phyloP scores from a whole-genome alignment of 192 early-diverging fungal genomes.

The Mortierella hygrophila region DNA sequence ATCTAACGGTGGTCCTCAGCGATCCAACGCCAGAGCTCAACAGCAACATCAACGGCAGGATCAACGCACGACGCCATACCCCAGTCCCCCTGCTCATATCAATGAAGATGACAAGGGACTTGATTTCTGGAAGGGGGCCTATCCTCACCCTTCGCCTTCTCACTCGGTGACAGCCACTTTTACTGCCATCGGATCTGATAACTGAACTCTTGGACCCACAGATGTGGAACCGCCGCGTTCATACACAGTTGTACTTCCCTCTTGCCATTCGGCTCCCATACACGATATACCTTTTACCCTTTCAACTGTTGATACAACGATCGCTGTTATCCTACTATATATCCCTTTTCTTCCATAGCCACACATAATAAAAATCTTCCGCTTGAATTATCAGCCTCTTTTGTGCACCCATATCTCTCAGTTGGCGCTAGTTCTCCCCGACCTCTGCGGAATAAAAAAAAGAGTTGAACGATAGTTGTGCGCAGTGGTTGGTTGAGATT shows the following conservation, averaged over 20 bases:
- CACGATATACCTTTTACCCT: neutral
- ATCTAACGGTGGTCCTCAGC: neutral
- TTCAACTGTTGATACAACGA: neutral
- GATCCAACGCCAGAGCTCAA: neutral
- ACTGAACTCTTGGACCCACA: neutral
- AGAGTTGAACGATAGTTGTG: neutral
- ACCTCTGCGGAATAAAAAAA: constrained; percentile 2
- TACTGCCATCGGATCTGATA: neutral
- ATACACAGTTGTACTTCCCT: neutral
- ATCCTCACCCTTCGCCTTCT: neutral
- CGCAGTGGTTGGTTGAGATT: neutral
- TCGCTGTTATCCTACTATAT: neutral
- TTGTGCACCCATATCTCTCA: neutral
- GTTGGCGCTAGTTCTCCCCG: neutral
- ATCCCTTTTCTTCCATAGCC: neutral
- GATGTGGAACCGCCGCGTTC: too few relatives aligned
- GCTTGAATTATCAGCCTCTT: neutral
- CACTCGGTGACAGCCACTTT: neutral
- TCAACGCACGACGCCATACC: neutral
- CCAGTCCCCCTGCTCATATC: neutral
- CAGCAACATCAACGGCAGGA: neutral
- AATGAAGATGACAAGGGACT: neutral
- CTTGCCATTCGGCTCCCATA: neutral
- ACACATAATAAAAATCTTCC: neutral
- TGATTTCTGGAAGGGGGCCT: neutral